Evolutionary conservation across 495 filamentous ascomycete species (phyloP).

Genomic region (Rhizodiscina lignyota): DNA sequence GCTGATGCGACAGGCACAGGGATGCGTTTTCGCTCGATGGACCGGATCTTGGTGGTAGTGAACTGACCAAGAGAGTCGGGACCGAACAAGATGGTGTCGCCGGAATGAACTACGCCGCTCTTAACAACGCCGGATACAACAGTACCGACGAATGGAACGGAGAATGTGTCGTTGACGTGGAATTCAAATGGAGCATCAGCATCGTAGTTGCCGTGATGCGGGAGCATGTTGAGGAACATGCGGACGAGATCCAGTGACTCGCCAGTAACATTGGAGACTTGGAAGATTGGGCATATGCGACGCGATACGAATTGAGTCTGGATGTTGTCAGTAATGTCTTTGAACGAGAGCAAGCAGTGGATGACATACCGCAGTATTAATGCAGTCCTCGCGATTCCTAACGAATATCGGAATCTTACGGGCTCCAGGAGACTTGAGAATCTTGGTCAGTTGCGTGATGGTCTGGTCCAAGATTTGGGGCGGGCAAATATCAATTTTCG

Average conservation of each 20-base stretch:
- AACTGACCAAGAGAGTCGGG: slow-evolving; percentile 90
- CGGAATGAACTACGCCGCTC: slow-evolving; percentile 69
- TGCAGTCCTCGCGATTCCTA: slow-evolving; percentile 75
- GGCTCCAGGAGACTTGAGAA: slow-evolving; percentile 84
- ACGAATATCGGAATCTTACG: slow-evolving; percentile 97
- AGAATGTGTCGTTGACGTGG: slow-evolving; percentile 94
- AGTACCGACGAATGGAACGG: slow-evolving; percentile 93
- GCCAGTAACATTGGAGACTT: slow-evolving; percentile 94
- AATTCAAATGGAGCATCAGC: slow-evolving; percentile 82
- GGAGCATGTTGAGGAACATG: slow-evolving; percentile 87
- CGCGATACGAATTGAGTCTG: slow-evolving; percentile 83
- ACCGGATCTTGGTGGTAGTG: slow-evolving; percentile 72
- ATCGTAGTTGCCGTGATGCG: slow-evolving; percentile 88
- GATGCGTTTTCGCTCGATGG: slow-evolving; percentile 91
- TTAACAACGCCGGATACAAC: slow-evolving; percentile 93
- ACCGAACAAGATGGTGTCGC: slow-evolving; percentile 77
- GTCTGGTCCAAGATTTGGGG: slow-evolving; percentile 92
- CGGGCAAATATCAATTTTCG: slow-evolving; percentile 97
- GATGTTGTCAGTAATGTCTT: slow-evolving; percentile 3
- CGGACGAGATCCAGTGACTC: slow-evolving; percentile 66
- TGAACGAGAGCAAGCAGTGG: too few species aligned
- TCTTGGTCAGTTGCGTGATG: slow-evolving; percentile 76
- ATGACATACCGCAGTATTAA: slow-evolving; percentile 56
- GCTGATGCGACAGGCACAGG: slow-evolving; percentile 77
- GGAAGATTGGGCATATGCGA: slow-evolving; percentile 92